Evolutionary conservation across 2,329 filamentous ascomycete species (phyloP).

Genomic region (Paecilomyces dactylethromorphus): DNA sequence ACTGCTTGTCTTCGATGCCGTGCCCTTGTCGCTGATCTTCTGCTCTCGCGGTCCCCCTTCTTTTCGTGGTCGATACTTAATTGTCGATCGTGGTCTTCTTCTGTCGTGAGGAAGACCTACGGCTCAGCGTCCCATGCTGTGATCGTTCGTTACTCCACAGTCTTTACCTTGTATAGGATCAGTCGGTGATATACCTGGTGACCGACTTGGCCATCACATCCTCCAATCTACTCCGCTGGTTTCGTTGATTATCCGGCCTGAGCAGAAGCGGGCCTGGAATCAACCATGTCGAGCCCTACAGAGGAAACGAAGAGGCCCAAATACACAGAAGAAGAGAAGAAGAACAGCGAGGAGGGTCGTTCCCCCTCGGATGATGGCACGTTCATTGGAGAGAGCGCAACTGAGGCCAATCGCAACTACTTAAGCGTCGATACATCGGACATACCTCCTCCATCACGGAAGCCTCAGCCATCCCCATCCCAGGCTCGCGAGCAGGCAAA

Average conservation of each 20-base stretch:
- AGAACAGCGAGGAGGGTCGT: slow-evolving; percentile 17
- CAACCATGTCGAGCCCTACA: slow-evolving; percentile 29
- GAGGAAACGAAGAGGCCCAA: slow-evolving; percentile 21
- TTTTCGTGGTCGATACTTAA: neutral
- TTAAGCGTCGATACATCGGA: slow-evolving; percentile 21
- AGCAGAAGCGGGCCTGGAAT: slow-evolving; percentile 17
- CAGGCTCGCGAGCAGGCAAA: slow-evolving; percentile 53
- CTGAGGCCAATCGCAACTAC: slow-evolving; percentile 5
- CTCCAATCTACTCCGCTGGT: neutral
- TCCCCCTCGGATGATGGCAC: slow-evolving; percentile 26
- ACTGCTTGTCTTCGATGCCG: neutral
- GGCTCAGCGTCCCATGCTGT: neutral
- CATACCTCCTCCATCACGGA: slow-evolving; percentile 5
- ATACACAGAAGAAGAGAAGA: slow-evolving; percentile 19
- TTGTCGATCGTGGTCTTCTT: neutral
- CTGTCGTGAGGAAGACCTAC: neutral
- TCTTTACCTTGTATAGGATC: neutral
- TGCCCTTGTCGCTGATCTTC: neutral
- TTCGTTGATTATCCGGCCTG: neutral
- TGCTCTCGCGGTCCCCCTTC: neutral
- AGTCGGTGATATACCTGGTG: neutral
- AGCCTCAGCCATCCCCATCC: slow-evolving; percentile 42
- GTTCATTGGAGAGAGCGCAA: slow-evolving; percentile 18
- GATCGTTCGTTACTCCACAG: neutral
- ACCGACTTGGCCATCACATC: neutral